phyloP scores from a whole-genome alignment of 495 filamentous ascomycete genomes.

The Choiromyces venosus region DNA sequence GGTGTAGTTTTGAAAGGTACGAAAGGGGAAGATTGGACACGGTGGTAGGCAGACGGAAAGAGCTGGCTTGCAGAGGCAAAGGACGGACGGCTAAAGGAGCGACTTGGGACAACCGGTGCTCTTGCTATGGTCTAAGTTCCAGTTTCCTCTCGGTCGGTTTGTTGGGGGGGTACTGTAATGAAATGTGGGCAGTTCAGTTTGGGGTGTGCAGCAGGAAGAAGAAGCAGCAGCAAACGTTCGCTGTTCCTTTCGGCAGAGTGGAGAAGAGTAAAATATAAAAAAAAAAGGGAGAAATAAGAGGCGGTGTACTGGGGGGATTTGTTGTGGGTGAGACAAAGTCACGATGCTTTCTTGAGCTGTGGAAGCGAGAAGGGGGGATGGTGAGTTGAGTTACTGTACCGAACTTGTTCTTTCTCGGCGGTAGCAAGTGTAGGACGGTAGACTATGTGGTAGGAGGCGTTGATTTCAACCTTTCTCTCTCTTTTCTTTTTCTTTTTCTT shows the following conservation, averaged over 20 bases:
- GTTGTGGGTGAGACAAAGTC: slow-evolving; percentile 4
- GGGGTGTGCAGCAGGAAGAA: not conserved
- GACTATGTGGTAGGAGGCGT: not conserved
- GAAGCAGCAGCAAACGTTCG: not conserved
- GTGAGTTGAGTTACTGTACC: not conserved
- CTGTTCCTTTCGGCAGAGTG: not conserved
- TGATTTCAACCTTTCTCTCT: not conserved
- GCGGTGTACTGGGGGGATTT: not conserved
- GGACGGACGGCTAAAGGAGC: slow-evolving; percentile 31
- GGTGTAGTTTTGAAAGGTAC: slow-evolving; percentile 5
- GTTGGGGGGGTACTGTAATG: not conserved
- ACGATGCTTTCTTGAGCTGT: slow-evolving; percentile 1
- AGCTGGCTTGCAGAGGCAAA: slow-evolving; percentile 31
- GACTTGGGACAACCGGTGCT: slow-evolving; percentile 20
- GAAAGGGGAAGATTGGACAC: slow-evolving; percentile 4
- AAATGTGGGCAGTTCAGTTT: not conserved
- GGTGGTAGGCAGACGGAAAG: slow-evolving; percentile 13
- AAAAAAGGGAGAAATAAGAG: not conserved
- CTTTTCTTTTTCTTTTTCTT: not conserved
- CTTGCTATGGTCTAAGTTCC: not conserved
- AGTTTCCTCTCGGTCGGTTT: not conserved
- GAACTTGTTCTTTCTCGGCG: not conserved
- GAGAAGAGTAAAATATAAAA: not conserved
- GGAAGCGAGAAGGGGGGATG: not conserved
- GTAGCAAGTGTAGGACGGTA: not conserved